Percentiles rank a stretch among this genome's conserved stretches.
Evolutionary conservation across 257 asterid species (phyloP).

Genomic region (Solanum raphanifolium): DNA sequence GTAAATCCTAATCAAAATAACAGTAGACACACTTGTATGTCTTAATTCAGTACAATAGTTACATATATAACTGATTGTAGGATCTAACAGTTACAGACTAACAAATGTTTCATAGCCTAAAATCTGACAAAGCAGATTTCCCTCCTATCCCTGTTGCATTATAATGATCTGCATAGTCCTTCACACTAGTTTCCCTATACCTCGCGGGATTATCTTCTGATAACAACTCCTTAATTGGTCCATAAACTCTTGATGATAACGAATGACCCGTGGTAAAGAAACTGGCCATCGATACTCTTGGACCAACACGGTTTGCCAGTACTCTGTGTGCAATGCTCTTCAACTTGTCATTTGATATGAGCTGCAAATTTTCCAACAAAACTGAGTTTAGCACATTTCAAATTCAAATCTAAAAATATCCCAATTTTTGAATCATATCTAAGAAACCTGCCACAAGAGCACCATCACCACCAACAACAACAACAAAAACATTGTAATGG

Average conservation of each 20-base stretch:
- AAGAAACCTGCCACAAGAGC: neutral
- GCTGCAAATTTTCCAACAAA: neutral
- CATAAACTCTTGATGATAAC: neutral
- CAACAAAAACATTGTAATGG: neutral
- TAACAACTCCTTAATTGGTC: neutral
- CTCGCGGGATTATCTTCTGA: neutral
- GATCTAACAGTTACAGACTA: neutral
- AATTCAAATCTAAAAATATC: neutral
- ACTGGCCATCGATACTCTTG: conserved; percentile 9
- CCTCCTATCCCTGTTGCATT: neutral
- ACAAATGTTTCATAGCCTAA: neutral
- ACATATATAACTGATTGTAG: neutral
- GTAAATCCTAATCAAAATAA: conserved; percentile 3
- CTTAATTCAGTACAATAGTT: neutral
- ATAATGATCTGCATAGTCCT: neutral
- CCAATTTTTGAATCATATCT: neutral
- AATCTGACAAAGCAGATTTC: neutral
- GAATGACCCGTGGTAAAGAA: conserved; percentile 2
- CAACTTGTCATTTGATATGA: conserved; percentile 10
- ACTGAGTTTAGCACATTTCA: neutral
- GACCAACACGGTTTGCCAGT: conserved; percentile 1
- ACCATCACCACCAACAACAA: neutral
- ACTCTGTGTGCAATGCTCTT: conserved; percentile 8
- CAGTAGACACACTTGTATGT: neutral
- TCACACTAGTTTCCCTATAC: neutral